Base-by-base conservation (phyloP, 192 early-diverging fungal species). In the Gonapodya sp. region DNA sequence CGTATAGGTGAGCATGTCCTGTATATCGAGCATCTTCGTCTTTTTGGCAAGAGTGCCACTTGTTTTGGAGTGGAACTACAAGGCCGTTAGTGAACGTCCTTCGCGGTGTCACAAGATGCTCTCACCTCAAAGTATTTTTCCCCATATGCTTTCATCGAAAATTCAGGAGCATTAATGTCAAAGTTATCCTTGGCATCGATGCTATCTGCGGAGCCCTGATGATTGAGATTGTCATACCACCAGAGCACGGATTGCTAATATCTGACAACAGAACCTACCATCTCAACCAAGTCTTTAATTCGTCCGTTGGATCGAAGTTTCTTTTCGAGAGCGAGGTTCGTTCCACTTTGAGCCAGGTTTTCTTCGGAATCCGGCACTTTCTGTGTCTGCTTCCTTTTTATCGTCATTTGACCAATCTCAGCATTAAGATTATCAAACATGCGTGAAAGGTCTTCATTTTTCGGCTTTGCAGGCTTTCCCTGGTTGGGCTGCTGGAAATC, bases 61-160 rank as follows among this genome's bases (percentile, higher is more conserved):
- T 18, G 84, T 33, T 46, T 81, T 85, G 34, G 34, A 64, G 79
- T 85, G 84, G 33, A 78, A 74, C 82, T 83, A 33, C 18, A 36
- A 32, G 36, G 24, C 8, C 46, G 77, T 24, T 14, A 78, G 8
- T n/a, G 24, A 78, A 24, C 36, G 8, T 24, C n/a, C n/a, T 78
- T 78, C n/a, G 2, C 33, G n/a, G 8, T 14, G n/a, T 16, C 33
- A 35, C n/a, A 16, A n/a, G 77, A 14, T 14, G 2, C 2, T 14
- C 2, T 78, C 24, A 78, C 77, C 80, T 87, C 86, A 78, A 87
- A 87, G 80, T 87, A 78, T 80, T 84, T 84, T 77, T 83, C 82
- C 8, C 83, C 86, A 73, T 83, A 87, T 1, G 73, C 36, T 35
- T 85, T 73, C 73, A 87, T 83, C 0, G 36, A 1, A 35, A 80